Evolutionary conservation across 768 basidiomycete genomes (phyloP).

Genomic region (Pulveroboletus sp.): DNA sequence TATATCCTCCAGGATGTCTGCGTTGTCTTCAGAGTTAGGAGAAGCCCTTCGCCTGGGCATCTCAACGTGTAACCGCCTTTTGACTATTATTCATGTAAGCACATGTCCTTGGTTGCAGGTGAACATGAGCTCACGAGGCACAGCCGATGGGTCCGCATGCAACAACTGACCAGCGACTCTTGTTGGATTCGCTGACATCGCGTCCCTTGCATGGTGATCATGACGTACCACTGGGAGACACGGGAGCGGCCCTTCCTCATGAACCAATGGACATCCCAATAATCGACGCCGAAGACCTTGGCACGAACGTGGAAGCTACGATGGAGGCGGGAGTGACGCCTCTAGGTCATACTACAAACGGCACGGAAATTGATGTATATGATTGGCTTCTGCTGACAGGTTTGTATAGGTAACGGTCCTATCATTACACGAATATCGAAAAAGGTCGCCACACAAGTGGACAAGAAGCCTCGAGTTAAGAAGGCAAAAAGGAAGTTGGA

Average conservation of each 20-base stretch:
- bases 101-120: background rate
- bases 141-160: conserved; percentile 14
- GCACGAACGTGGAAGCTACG: background rate
- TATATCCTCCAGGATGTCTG: conserved; percentile 55
- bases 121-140: conserved; percentile 4
- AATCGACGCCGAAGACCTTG: background rate
- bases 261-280: background rate
- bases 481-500: conserved; percentile 20
- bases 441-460: background rate
- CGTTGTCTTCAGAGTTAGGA: conserved; percentile 43
- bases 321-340: background rate
- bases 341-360: background rate
- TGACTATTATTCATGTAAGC: conserved; percentile 34
- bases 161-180: background rate
- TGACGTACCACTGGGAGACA: conserved; percentile 13
- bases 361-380: background rate
- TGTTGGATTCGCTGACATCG: background rate
- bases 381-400: background rate
- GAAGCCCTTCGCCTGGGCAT: conserved; percentile 34
- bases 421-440: background rate
- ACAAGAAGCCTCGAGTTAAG: conserved; percentile 11
- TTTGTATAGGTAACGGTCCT: conserved; percentile 1
- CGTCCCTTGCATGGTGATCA: background rate
- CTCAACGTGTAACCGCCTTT: conserved; percentile 26
- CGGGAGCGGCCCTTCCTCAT: conserved; percentile 10